These are phyloP conservation scores for Candida adriatica DNA, from an alignment of 805 yeast species.

Conservation along the genomic window DNA sequence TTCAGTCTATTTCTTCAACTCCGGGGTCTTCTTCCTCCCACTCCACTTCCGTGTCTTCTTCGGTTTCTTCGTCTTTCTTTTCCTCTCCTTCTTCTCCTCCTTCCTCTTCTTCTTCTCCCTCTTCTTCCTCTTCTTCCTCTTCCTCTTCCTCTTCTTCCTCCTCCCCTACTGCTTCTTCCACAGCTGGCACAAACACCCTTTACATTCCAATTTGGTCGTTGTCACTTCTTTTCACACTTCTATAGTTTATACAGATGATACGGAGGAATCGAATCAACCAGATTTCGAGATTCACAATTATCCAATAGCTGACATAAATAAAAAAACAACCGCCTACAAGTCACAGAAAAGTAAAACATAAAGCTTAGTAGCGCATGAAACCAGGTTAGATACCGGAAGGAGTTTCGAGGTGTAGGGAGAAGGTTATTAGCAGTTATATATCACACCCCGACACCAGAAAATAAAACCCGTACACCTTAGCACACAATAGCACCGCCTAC, in stretches of 20 bases:
- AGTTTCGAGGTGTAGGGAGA: too few species aligned
- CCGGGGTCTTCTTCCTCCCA: slow-evolving; percentile 1
- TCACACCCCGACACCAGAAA: too few species aligned
- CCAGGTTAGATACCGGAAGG: too few species aligned
- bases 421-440: too few species aligned
- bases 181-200: slow-evolving; percentile 5
- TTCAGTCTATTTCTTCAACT: too few species aligned
- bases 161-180: slow-evolving; percentile 3
- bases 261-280: background rate
- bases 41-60: background rate
- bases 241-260: slow-evolving; percentile 4
- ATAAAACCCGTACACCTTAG: too few species aligned
- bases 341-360: too few species aligned
- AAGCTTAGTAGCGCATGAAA: too few species aligned
- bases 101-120: slow-evolving; percentile 1
- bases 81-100: slow-evolving; percentile 1
- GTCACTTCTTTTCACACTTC: slow-evolving; percentile 8
- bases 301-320: background rate
- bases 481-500: too few species aligned
- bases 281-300: background rate
- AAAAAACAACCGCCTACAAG: too few species aligned
- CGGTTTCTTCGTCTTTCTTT: too few species aligned
- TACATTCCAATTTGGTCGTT: slow-evolving; percentile 10
- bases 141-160: slow-evolving; percentile 4
- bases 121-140: slow-evolving; percentile 1